Conservation (phyloP, 495 filamentous ascomycete genomes). For the Mycothermus thermophilus region DNA sequence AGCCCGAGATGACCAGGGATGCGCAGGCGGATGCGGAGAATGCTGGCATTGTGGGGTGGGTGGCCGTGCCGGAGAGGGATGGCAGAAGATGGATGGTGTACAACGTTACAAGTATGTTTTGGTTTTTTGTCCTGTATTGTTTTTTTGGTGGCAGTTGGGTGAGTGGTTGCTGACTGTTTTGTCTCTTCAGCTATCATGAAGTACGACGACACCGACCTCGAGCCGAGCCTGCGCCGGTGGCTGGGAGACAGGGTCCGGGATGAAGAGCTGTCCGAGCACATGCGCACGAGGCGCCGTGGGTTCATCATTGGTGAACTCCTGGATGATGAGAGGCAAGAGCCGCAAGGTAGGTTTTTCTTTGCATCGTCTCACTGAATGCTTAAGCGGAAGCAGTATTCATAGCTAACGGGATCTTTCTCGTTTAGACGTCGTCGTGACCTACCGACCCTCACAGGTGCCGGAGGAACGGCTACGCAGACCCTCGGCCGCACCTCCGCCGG, state of each 20-base stretch:
- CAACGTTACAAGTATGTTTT: constrained; percentile 3
- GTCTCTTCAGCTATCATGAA: neutral
- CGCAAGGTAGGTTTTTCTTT: neutral
- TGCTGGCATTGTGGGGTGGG: neutral
- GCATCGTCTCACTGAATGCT: neutral
- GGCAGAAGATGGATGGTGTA: neutral
- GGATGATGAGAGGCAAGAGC: neutral
- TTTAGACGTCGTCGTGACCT: too few species aligned
- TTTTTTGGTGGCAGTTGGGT: neutral
- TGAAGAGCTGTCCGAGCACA: neutral
- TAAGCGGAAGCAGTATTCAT: too few species aligned
- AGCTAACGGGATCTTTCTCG: too few species aligned
- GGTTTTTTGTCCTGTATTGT: too few species aligned
- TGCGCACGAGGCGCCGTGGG: neutral
- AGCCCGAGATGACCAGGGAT: too few species aligned
- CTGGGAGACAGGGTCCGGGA: constrained; percentile 1
- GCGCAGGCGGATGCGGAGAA: neutral
- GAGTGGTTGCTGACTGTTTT: neutral
- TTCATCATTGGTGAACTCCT: constrained; percentile 1
- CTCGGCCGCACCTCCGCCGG: too few species aligned
- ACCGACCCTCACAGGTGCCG: too few species aligned
- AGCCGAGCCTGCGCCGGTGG: neutral
- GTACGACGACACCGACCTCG: neutral
- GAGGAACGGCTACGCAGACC: too few species aligned
- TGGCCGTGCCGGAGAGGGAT: neutral